Conservation (phyloP, 306 rosid species). For the Adenanthera pavonina region DNA sequence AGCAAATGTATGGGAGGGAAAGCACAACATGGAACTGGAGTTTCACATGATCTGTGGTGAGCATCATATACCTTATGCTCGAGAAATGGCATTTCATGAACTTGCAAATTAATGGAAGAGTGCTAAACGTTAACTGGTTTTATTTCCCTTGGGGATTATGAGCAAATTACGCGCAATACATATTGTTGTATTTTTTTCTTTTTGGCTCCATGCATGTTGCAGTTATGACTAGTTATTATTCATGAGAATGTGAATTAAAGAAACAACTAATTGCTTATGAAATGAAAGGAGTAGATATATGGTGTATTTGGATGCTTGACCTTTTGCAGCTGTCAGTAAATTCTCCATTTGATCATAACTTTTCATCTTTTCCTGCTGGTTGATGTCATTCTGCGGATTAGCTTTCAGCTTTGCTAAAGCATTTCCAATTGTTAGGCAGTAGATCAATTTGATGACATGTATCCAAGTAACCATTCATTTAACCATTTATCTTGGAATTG, state of each 20-base stretch:
- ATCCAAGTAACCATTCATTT: neutral
- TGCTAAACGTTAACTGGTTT: conserved; percentile 13
- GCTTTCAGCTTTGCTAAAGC: neutral
- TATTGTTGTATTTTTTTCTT: neutral
- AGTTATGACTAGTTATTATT: conserved; percentile 12
- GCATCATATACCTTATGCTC: conserved; percentile 22
- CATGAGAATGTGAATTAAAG: neutral
- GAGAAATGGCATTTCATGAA: neutral
- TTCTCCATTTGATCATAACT: neutral
- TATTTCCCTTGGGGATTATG: neutral
- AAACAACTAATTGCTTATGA: neutral
- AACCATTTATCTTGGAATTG: neutral
- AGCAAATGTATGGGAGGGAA: neutral
- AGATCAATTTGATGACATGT: neutral
- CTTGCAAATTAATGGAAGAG: neutral
- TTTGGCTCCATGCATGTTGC: neutral
- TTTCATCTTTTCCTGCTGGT: neutral
- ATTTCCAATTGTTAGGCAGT: neutral
- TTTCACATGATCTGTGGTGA: conserved; percentile 24
- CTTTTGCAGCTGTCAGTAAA: neutral
- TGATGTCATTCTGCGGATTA: neutral
- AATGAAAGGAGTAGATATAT: neutral
- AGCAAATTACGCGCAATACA: conserved; percentile 6
- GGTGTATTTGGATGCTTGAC: neutral
- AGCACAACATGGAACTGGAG: conserved; percentile 4